Base-by-base conservation (phyloP, 2,329 filamentous ascomycete species). In the Diaporthe destruens region DNA sequence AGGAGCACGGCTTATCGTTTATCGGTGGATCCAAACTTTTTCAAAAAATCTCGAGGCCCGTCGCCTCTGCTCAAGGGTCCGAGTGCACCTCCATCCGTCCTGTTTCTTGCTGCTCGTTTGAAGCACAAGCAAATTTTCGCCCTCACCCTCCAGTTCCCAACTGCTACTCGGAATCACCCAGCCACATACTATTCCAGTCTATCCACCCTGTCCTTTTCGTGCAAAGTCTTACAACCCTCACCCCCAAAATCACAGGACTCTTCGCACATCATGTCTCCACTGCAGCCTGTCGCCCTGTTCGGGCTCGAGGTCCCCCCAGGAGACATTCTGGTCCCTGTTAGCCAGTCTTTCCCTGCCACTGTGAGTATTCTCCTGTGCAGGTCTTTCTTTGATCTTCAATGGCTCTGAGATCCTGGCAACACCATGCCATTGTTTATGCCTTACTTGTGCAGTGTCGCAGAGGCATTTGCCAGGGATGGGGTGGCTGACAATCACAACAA, bases 261-360 rank as follows among this genome's bases (percentile, higher is more conserved):
- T 70, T 51, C 55, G 7, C 67, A 70, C 78, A 85, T 78, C 77
- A 91, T 91, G 89, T 85, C 88, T 82, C 82, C 87, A 76, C 80
- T 88, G 79, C 75, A 79, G 70, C 88, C 89, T 76, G 93, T 96
- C 83, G 94, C 93, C 82, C 88, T 98, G 82, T 99, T 96, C 83
- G 95, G 95, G 85, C 92, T 98, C 78, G 92, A 94, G 87, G 93
- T 98, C 84, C 95, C 95, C 78, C 89, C 94, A 78, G 94, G 93
- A 80, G 94, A 94, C 84, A 87, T 94, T 82, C 87, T 96, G 82
- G 91, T 98, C 78, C 92, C 94, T 77, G 94, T 94, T 72, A 87
- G 91, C 75, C 88, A 91, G 75, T 91, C 96, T 77, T 92, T 96
- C 79, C 93, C 94, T 81, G 94, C 94, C 74, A 93, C 93, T 82